Conservation (phyloP, 768 basidiomycete species). For the Pisolithus albus region DNA sequence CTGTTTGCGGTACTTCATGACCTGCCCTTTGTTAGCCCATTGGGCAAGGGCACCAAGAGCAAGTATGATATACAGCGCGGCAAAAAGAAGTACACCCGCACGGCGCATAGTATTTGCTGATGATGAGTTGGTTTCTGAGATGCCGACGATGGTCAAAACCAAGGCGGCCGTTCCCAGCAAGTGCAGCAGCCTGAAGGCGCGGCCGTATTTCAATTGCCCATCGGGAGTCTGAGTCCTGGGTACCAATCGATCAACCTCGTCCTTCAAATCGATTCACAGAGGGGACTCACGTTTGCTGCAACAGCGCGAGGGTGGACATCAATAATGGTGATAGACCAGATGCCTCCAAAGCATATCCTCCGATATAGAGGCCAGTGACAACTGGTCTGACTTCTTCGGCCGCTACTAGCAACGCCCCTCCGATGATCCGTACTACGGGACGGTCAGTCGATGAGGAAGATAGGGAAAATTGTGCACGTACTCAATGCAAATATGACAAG, state of each 20-base stretch:
- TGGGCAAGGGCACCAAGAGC: constrained; percentile 41
- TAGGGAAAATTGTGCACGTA: constrained; percentile 22
- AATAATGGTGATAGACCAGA: constrained; percentile 36
- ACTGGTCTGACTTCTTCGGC: constrained; percentile 37
- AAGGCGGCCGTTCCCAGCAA: constrained; percentile 24
- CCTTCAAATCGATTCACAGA: neutral
- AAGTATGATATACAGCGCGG: constrained; percentile 35
- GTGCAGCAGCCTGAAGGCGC: constrained; percentile 22
- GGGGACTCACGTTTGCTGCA: constrained; percentile 29
- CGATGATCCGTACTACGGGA: constrained; percentile 48
- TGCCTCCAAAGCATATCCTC: constrained; percentile 41
- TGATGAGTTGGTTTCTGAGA: constrained; percentile 16
- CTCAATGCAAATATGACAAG: constrained; percentile 54
- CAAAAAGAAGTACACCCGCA: constrained; percentile 29
- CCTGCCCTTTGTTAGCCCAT: constrained; percentile 42
- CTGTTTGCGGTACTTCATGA: constrained; percentile 22
- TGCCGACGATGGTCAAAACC: constrained; percentile 28
- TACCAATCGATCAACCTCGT: constrained; percentile 2
- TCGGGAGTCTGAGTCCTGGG: constrained; percentile 26
- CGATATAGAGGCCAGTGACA: constrained; percentile 41
- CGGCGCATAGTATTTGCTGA: constrained; percentile 25
- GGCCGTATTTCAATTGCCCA: constrained; percentile 6
- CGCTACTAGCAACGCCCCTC: constrained; percentile 51
- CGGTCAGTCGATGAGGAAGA: constrained; percentile 1
- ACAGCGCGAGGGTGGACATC: constrained; percentile 30